Evolutionary conservation across 2,329 filamentous ascomycete genomes (phyloP).

Genomic region (Periconia sp.): DNA sequence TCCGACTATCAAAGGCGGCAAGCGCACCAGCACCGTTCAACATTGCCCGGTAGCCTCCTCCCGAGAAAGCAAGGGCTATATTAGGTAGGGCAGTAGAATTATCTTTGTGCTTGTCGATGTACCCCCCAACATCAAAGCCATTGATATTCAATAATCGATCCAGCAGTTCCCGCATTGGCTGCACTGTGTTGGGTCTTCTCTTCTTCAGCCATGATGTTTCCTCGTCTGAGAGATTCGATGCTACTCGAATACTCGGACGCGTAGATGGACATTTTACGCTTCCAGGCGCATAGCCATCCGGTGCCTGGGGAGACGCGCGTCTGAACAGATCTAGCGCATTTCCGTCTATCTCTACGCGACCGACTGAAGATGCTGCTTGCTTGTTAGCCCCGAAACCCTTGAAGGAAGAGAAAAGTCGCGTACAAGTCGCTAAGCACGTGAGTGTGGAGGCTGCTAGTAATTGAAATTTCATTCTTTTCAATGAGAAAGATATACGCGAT

Average conservation of each 20-base stretch:
- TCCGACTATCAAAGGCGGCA: conserved; percentile 79
- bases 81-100: conserved; percentile 68
- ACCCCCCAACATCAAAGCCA: conserved; percentile 77
- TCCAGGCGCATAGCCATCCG: conserved; percentile 75
- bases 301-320: conserved; percentile 60
- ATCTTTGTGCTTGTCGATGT: conserved; percentile 66
- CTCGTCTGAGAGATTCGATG: conserved; percentile 68
- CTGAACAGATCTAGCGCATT: conserved; percentile 29
- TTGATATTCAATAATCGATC: conserved; percentile 73
- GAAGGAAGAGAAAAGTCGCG: conserved; percentile 10
- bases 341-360: conserved; percentile 25
- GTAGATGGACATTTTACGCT: conserved; percentile 70
- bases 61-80: conserved; percentile 79
- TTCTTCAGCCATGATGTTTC: conserved; percentile 77
- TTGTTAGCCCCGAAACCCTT: conserved; percentile 20
- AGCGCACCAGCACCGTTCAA: conserved; percentile 82
- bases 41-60: conserved; percentile 86
- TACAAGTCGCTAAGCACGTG: conserved; percentile 37
- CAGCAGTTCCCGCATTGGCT: conserved; percentile 78
- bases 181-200: conserved; percentile 74
- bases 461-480: conserved; percentile 37
- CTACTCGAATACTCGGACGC: conserved; percentile 71
- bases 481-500: background rate
- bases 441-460: conserved; percentile 36
- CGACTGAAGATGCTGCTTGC: conserved; percentile 34